Conservation (phyloP, 2,329 filamentous ascomycete species). For the Pestalotiopsis sp. region DNA sequence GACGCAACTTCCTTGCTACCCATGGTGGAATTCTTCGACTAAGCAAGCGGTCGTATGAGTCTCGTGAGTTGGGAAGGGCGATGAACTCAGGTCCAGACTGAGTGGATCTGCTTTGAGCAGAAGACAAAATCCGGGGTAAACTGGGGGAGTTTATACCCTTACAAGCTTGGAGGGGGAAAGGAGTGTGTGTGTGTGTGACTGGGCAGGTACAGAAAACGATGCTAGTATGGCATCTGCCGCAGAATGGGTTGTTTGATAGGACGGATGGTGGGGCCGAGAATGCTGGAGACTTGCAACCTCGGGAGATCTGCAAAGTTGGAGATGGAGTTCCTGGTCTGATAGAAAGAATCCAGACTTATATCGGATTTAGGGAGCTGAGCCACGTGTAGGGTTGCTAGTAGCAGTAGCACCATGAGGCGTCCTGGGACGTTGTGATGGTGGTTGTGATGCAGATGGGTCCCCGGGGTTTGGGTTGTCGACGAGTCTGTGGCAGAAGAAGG, state of each 20-base stretch:
- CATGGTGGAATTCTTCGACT: slow-evolving; percentile 11
- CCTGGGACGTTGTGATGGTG: neutral
- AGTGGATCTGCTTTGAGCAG: neutral
- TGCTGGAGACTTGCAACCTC: neutral
- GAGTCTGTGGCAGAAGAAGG: neutral
- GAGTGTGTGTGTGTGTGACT: neutral
- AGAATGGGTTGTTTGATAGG: neutral
- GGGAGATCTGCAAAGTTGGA: slow-evolving; percentile 8
- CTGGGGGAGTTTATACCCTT: neutral
- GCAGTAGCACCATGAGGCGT: neutral
- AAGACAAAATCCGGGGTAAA: slow-evolving; percentile 1
- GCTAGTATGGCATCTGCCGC: too few relatives aligned
- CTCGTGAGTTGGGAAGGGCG: neutral
- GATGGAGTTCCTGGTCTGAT: slow-evolving; percentile 1
- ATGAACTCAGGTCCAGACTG: neutral
- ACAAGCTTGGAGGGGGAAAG: neutral
- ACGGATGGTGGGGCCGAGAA: slow-evolving; percentile 7
- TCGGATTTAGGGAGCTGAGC: neutral
- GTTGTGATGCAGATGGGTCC: neutral
- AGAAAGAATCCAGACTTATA: neutral
- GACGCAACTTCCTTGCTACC: slow-evolving; percentile 2
- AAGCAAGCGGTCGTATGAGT: neutral
- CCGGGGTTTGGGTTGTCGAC: neutral
- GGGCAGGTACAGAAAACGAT: neutral
- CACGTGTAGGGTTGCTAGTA: neutral